Evolutionary conservation across 2,329 filamentous ascomycete species (phyloP), one percentile per base, ranked within the genome.

Genomic region (Graphium sp.): DNA sequence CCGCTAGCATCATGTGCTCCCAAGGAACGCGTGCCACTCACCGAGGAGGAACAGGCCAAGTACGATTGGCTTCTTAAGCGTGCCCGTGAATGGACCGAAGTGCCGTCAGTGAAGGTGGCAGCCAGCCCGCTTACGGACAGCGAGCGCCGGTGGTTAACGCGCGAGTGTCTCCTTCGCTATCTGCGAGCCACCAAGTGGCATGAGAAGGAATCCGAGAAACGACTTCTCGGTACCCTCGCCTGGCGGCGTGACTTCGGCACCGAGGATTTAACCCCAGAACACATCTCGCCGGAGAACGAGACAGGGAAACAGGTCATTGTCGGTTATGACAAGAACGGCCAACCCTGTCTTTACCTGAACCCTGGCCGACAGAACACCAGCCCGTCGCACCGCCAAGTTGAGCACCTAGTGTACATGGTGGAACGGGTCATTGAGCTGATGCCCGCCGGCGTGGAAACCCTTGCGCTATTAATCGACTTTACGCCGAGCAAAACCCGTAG

Each of bases 351-450:
- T 44, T 94, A 94, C 54, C 67, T 98, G 34, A 77, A 79, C 47
- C 89, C 89, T 2, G 81, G 76, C 18, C 74, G 77, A 39, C 89
- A 98, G 56, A 98, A 98, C 60, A 95, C 89, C 2, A 76, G 91
- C 40, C 66, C 74, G 32, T 79, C 74, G 35, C 80, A 84, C 21
- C 69, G 82, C 41, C 89, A 95, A 56, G 74, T 93, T 31, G 75
- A 98, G 53, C 85, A 95, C 49, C 59, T 98, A 35, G 84, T 94
- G 29, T 98, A 79, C 58, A 94, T 95, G 85, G 56, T 95, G 23
- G 89, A 98, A 59, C 69, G 82, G 21, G 74, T 80, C 19, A 71
- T 93, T 38, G 85, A 94, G 41, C 55, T 95, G 36, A 84, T 91
- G 71, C 76, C 79, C 0, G 65, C 85, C 1, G 78, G 79, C 10